Base-by-base conservation (phyloP, 495 filamentous ascomycete genomes). In the Letharia lupina region DNA sequence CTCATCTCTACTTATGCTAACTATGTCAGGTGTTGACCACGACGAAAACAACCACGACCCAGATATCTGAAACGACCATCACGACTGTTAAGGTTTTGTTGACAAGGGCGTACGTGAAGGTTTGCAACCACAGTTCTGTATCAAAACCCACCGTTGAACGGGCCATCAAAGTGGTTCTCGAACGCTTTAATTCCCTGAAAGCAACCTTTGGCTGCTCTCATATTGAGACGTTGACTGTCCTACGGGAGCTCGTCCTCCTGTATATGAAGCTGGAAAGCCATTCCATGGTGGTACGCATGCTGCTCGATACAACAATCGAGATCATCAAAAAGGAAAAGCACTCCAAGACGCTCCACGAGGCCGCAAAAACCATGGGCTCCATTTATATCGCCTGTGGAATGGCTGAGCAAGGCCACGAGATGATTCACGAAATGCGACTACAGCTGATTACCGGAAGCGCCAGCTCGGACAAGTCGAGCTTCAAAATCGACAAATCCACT, bases 11-110 rank as follows among this genome's bases (percentile, higher is more conserved):
- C 61, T 9, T 40, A 33, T 33, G 76, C 71, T 44, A 20, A 57
- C 20, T 20, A 37, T 13, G 20, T 37, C 63, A 71, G 62, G 48
- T 71, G 4, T 79, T 78, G 60, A 78, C 76, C 9, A 80, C 74
- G 2, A 81, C 75, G 48, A 57, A 7, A 37, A 37, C 54, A 37
- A 70, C 70, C 12, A 71, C 76, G 18, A 73, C 76, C 1, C 75
- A 78, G 44, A 80, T 79, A 71, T 75, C 75, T 2, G 75, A 78
- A 40, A 79, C 79, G 4, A 76, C 79, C 4, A 77, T 81, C 16
- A 83, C 83, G 56, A 78, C 75, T 6, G 74, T 86, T 70, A 87
- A 84, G 73, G 78, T 82, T 69, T 78, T 83, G 44, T 75, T 88
- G 60, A 82, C 85, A 1, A 82, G 81, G 72, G 73, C 86, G 9